These are phyloP conservation scores for Lupinus albus DNA, from an alignment of 306 rosid genomes.

Conservation along the genomic window DNA sequence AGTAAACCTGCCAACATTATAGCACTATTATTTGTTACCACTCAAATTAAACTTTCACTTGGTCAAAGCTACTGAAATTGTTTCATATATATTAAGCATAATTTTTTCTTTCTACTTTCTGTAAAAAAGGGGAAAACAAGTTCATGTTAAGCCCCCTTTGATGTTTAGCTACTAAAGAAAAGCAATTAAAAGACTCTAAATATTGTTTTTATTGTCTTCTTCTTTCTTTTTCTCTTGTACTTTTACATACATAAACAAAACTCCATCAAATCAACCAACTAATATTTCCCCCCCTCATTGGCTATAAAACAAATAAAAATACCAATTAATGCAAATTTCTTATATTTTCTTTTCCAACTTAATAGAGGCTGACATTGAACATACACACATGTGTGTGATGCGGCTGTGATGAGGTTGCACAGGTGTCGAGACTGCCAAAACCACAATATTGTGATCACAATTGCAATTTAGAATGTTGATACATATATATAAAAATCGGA, in stretches of 20 bases:
- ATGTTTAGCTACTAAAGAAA: constrained; percentile 5
- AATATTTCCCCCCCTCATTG: neutral
- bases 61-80: neutral
- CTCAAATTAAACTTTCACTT: constrained; percentile 24
- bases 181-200: constrained; percentile 7
- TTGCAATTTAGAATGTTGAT: too few species aligned
- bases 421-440: too few species aligned
- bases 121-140: constrained; percentile 1
- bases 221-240: neutral
- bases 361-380: too few species aligned
- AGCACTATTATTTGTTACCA: constrained; percentile 1
- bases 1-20: constrained; percentile 62
- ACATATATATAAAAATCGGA: too few species aligned
- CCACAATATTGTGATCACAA: too few species aligned
- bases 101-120: constrained; percentile 23
- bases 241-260: too few species aligned
- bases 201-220: neutral
- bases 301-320: neutral
- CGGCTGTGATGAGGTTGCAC: too few species aligned
- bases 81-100: neutral
- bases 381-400: too few species aligned
- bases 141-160: neutral
- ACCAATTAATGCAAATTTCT: too few species aligned
- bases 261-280: constrained; percentile 23
- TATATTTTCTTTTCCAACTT: too few species aligned